Percentiles rank a stretch among this genome's conserved stretches.
Evolutionary conservation across 164 flowering plant genomes (phyloP).

Genomic region (Kalanchoe fedtschenkoi): DNA sequence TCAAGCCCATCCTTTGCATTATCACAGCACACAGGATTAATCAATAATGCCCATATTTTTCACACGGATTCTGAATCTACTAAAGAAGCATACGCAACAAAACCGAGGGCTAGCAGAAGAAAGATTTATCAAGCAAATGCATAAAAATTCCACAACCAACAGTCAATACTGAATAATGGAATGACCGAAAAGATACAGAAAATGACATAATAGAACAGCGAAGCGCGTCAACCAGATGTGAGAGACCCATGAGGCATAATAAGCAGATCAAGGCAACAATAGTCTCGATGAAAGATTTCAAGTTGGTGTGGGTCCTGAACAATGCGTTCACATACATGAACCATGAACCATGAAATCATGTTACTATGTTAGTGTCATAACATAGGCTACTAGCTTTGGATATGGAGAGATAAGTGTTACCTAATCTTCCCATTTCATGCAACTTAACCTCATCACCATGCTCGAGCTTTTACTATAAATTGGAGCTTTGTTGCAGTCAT

Average conservation of each 20-base stretch:
- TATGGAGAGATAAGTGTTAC: conserved; percentile 1
- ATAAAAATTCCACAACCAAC: no score
- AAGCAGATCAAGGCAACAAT: not conserved
- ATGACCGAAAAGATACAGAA: not conserved
- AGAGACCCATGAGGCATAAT: conserved; percentile 3
- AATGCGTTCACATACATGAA: conserved; percentile 13
- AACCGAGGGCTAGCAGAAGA: not conserved
- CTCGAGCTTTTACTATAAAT: not conserved
- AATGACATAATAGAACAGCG: not conserved
- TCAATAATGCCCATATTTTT: not conserved
- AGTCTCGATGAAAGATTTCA: not conserved
- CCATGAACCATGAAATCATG: conserved; percentile 13
- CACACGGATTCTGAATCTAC: not conserved
- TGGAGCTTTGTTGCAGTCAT: not conserved
- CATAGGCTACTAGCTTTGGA: not conserved
- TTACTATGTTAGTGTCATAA: not conserved
- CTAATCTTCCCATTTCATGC: not conserved
- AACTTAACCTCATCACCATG: not conserved
- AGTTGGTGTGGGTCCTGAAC: conserved; percentile 15
- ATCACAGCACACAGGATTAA: not conserved
- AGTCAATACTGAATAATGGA: no score
- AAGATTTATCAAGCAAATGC: not conserved
- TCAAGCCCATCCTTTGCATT: not conserved
- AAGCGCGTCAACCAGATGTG: not conserved
- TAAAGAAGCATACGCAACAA: not conserved